Base-by-base conservation (phyloP, 148 eudicot species). In the Chenopodium suecicum region DNA sequence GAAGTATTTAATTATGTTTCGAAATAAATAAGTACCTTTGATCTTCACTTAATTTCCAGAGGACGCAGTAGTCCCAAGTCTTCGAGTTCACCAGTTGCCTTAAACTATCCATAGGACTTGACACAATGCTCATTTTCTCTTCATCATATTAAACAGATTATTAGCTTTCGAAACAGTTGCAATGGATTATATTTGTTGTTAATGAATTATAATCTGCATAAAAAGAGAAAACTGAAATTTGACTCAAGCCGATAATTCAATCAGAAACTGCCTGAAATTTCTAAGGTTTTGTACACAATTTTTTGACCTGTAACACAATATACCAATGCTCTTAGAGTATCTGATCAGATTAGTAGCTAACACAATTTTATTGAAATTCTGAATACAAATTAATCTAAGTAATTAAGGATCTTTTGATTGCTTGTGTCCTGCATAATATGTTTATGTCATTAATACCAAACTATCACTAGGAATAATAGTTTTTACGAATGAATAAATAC, bases 11-110 rank as follows among this genome's bases (percentile, higher is more conserved):
- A 3, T 5, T 2, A n/a, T 34, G 22, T 11, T n/a, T 25, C 46
- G 41, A 65, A 47, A 16, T 3, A 12, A n/a, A 20, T 6, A 9
- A 58, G 1, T 71, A 92, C 99, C 98, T 92, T 81, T 94, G 94
- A 86, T 94, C 99, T 83, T 92, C 91, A 86, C 87, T 91, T 79
- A 94, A 79, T 72, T 89, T 92, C 99, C 98, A 96, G 22, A 96
- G 73, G 50, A 96, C 90, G 78, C 90, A 90, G 8, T 94, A 94
- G 83, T 94, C 98, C 98, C 98, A 96, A 79, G 90, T 82, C 70
- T 92, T 88, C 47, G 87, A 67, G 54, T 92, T 92, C 75, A 93
- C 88, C 23, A 92, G 44, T 46, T 92, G 92, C 78, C 95, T 85
- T 27, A 94, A 87, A 81, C 90, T 88, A 79, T 91, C 97, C 86